These are phyloP conservation scores for Mycena galopus DNA, from an alignment of 768 basidiomycete species.

Conservation along the genomic window DNA sequence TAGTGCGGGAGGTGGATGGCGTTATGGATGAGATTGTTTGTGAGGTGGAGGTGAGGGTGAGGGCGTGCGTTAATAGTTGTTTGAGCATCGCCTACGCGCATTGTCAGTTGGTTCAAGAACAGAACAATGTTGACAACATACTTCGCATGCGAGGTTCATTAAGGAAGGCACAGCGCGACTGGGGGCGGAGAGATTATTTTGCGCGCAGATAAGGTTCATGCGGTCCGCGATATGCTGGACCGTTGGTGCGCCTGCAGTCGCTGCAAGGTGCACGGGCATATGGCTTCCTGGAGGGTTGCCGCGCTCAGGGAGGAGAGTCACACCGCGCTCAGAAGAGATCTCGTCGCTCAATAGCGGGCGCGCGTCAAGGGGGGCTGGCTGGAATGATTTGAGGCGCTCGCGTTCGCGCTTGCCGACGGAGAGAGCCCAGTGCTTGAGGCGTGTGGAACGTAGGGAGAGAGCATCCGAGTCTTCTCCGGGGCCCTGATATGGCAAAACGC, in stretches of 20 bases:
- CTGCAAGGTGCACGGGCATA: slow-evolving; percentile 78
- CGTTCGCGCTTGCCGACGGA: slow-evolving; percentile 81
- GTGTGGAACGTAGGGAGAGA: slow-evolving; percentile 67
- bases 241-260: slow-evolving; percentile 78
- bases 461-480: slow-evolving; percentile 65
- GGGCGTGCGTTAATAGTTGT: slow-evolving; percentile 83
- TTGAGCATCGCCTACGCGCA: slow-evolving; percentile 79
- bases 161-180: slow-evolving; percentile 74
- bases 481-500: slow-evolving; percentile 83
- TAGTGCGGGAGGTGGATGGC: slow-evolving; percentile 65
- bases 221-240: slow-evolving; percentile 84
- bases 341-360: slow-evolving; percentile 73
- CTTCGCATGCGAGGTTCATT: slow-evolving; percentile 85
- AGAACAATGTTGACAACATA: slow-evolving; percentile 43
- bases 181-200: slow-evolving; percentile 76
- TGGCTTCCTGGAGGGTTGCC: slow-evolving; percentile 81
- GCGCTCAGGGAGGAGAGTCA: slow-evolving; percentile 73
- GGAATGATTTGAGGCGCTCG: slow-evolving; percentile 71
- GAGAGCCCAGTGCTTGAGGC: slow-evolving; percentile 82
- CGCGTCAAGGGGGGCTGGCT: slow-evolving; percentile 53
- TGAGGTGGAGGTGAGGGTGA: slow-evolving; percentile 82
- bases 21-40: slow-evolving; percentile 83
- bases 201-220: slow-evolving; percentile 85
- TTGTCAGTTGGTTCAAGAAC: not conserved
- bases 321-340: slow-evolving; percentile 76